Base-by-base conservation (phyloP, 129 eudicot species). In the Tagetes erecta region DNA sequence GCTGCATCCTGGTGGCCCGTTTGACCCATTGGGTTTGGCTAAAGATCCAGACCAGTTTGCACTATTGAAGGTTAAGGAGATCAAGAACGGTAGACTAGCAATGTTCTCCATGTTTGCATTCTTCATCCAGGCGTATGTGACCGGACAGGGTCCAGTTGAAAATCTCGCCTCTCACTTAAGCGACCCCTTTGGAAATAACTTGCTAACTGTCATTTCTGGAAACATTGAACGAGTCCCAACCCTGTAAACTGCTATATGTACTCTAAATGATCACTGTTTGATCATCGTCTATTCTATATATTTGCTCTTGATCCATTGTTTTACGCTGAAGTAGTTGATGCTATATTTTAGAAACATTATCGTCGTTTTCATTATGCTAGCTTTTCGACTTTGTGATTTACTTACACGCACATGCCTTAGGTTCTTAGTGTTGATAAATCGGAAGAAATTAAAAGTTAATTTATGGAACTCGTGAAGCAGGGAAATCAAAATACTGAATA, bases 1-100 rank as follows among this genome's bases (percentile, higher is more conserved):
- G 75, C 87, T 93, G 64, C 98, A 93, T 80, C 97, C 98, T 0
- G 98, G 98, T 56, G 98, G 98, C 33, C 98, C 97, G 37, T 93
- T 93, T 47, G 98, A 93, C 53, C 98, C 98, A 33, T 71, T 93
- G 89, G 98, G 98, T 6, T 83, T 93, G 8, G 98, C 97, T 1
- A 84, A 84, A 9, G 97, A 91, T 73, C 97, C 97, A 27, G 97
- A 91, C 85, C 97, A 91, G 78, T 90, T 88, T 11, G 97, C 97
- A 0, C 30, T 91, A 11, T 79, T 91, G 52, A 91, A 91, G 87
- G 97, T 91, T 74, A 91, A 91, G 86, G 97, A 91, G 80, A 91
- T 91, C 80, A 91, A 91, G 94, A 91, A 91, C 45, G 97, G 97
- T 4, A 78, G 97, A 47, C 85, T 91, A 11, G 97, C 97, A 20